Percentiles rank a stretch among this genome's conserved stretches.
Conservation (phyloP, 2,329 filamentous ascomycete species). For the Immersiporthe knoxdaviesiana region DNA sequence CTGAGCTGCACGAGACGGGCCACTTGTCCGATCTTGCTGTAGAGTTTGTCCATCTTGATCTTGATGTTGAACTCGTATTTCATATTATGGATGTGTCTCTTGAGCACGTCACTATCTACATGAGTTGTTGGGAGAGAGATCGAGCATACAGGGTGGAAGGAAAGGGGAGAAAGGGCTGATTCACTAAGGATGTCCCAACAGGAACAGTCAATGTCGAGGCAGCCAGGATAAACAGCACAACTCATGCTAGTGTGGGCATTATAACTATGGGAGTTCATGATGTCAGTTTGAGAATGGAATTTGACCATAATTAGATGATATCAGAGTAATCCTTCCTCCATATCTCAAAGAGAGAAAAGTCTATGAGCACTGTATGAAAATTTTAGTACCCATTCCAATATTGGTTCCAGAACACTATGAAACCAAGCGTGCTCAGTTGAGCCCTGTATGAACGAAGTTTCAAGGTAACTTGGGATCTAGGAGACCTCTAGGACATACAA, state of each 20-base stretch:
- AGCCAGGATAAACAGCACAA: neutral
- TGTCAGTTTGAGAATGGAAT: too few species aligned
- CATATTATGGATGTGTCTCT: neutral
- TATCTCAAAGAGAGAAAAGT: too few species aligned
- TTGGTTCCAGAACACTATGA: too few species aligned
- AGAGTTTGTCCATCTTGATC: neutral
- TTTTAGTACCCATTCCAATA: too few species aligned
- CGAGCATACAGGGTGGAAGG: neutral
- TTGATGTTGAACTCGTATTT: neutral
- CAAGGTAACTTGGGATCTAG: too few species aligned
- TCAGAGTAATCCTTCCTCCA: too few species aligned
- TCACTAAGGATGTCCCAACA: neutral
- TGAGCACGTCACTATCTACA: neutral
- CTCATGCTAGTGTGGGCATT: neutral
- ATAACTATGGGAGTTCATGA: neutral
- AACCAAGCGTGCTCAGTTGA: neutral
- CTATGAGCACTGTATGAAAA: too few species aligned
- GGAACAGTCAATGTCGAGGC: neutral
- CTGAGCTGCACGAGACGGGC: neutral
- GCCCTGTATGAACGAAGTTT: neutral
- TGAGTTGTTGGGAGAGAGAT: neutral
- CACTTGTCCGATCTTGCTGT: neutral
- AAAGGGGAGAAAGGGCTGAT: too few species aligned
- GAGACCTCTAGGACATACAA: too few species aligned
- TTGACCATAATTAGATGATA: too few species aligned